phyloP scores from a whole-genome alignment of 768 basidiomycete species.

The Rickenella mellea region DNA sequence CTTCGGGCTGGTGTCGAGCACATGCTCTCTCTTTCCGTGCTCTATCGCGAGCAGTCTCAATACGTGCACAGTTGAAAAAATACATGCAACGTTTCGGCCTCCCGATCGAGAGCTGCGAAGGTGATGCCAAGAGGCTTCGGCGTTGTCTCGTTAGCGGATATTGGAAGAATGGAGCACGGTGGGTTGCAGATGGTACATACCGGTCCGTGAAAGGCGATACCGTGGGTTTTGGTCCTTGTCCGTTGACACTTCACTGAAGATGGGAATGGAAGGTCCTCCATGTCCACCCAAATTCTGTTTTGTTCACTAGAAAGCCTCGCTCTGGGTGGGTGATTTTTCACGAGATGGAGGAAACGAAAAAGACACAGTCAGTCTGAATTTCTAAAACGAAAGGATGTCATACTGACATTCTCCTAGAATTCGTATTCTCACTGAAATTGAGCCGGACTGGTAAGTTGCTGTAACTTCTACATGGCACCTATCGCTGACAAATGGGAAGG shows the following conservation, averaged over 20 bases:
- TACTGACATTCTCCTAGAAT: constrained; percentile 44
- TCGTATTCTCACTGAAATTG: constrained; percentile 86
- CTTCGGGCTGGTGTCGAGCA: constrained; percentile 86
- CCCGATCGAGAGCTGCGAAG: constrained; percentile 78
- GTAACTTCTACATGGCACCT: constrained; percentile 1
- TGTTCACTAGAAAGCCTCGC: constrained; percentile 86
- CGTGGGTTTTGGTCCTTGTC: constrained; percentile 30
- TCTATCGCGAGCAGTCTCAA: constrained; percentile 88
- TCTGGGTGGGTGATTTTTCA: constrained; percentile 94
- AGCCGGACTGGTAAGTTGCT: constrained; percentile 83
- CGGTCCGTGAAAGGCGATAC: constrained; percentile 78
- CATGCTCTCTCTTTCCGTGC: constrained; percentile 92
- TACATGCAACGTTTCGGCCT: constrained; percentile 88
- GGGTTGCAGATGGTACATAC: constrained; percentile 91
- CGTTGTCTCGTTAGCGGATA: constrained; percentile 88
- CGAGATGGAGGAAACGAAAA: constrained; percentile 95
- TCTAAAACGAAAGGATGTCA: background rate
- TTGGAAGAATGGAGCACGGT: constrained; percentile 88
- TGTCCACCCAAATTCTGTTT: constrained; percentile 88
- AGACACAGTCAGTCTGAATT: constrained; percentile 58
- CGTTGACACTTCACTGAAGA: background rate
- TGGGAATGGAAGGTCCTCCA: constrained; percentile 52
- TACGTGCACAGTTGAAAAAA: constrained; percentile 89
- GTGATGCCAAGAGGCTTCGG: constrained; percentile 75
- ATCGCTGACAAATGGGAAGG: constrained; percentile 19